These are phyloP conservation scores for Penicillium riverlandense DNA, from an alignment of 495 filamentous ascomycete genomes.

Conservation along the genomic window DNA sequence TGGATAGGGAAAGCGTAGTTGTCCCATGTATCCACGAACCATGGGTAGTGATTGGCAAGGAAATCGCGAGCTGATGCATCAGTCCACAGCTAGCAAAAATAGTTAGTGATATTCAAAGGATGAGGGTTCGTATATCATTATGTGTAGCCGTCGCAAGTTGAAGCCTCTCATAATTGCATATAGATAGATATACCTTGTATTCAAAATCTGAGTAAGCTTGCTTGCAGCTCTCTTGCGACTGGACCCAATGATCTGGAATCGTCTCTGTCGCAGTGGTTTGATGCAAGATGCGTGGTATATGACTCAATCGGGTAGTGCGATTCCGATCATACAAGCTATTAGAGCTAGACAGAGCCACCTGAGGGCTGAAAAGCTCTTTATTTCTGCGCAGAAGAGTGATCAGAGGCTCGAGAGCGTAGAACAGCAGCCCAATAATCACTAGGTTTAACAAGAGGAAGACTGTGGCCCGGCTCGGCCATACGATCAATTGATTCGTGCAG, in stretches of 20 bases:
- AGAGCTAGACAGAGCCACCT: background rate
- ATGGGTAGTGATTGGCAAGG: constrained; percentile 53
- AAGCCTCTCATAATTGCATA: too few species aligned
- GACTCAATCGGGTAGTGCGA: background rate
- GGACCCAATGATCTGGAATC: constrained; percentile 6
- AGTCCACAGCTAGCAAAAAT: constrained; percentile 7
- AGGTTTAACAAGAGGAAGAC: constrained; percentile 10
- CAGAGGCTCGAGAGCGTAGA: background rate
- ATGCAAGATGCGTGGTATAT: constrained; percentile 3
- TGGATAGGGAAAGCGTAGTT: constrained; percentile 59
- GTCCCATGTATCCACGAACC: constrained; percentile 65
- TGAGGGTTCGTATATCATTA: background rate
- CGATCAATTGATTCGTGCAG: background rate
- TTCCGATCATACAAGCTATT: background rate
- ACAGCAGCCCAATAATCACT: background rate
- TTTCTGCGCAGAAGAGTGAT: background rate
- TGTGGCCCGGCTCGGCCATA: background rate
- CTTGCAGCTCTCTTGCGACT: constrained; percentile 5
- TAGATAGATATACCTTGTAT: constrained; percentile 2
- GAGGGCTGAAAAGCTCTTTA: background rate
- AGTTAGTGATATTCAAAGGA: background rate
- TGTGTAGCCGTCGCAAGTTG: background rate
- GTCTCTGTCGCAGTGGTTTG: constrained; percentile 3
- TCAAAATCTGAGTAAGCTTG: constrained; percentile 6
- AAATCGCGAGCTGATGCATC: constrained; percentile 33